Percentiles rank a stretch among this genome's conserved stretches.
phyloP scores from a whole-genome alignment of 164 flowering plant species.

The Tinospora cordifolia region DNA sequence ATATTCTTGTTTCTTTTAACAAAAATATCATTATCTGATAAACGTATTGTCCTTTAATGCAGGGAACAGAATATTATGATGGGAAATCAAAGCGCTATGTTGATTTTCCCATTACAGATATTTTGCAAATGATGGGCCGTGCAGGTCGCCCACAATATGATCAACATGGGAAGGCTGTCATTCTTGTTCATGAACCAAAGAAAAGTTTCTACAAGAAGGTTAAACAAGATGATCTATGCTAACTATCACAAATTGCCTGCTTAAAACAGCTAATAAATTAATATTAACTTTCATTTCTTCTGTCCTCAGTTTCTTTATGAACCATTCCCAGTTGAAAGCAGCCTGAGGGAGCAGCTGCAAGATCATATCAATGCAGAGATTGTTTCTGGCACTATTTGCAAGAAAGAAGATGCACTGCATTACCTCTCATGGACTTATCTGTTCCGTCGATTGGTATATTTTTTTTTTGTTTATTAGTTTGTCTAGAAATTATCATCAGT shows the following conservation, averaged over 20 bases:
- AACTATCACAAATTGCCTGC: neutral
- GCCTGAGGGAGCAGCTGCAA: conserved; percentile 81
- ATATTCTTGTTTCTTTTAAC: too few relatives aligned
- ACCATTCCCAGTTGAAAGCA: conserved; percentile 98
- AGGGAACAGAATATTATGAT: conserved; percentile 97
- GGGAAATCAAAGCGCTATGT: conserved; percentile 89
- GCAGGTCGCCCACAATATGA: conserved; percentile 99
- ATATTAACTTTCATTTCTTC: conserved; percentile 9
- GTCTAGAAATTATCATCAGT: too few relatives aligned
- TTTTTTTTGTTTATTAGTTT: neutral
- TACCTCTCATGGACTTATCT: conserved; percentile 98
- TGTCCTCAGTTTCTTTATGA: conserved; percentile 81
- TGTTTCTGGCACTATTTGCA: conserved; percentile 83
- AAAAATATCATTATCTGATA: too few relatives aligned
- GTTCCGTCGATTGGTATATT: conserved; percentile 81
- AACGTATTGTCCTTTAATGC: conserved; percentile 16
- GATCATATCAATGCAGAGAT: conserved; percentile 93
- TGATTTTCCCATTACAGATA: conserved; percentile 98
- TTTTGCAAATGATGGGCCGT: conserved; percentile 99
- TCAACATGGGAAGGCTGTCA: conserved; percentile 96
- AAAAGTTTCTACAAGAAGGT: conserved; percentile 99
- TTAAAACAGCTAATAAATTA: neutral
- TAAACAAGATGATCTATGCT: neutral
- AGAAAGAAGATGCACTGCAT: conserved; percentile 89
- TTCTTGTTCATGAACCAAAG: conserved; percentile 99